Base-by-base conservation (phyloP, 306 rosid genomes). In the Rosa persica region DNA sequence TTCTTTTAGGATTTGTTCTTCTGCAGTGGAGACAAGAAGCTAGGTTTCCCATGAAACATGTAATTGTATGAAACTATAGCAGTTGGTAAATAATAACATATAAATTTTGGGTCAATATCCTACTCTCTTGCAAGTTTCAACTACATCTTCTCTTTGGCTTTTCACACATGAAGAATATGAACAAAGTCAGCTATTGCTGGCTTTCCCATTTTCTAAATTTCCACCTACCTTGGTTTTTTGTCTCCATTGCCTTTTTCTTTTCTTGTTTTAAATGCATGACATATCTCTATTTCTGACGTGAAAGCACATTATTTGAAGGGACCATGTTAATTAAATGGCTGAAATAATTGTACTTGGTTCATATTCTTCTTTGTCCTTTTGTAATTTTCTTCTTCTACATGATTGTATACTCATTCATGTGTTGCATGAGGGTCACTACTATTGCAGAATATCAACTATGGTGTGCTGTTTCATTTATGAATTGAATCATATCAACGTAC, bases 1-100 rank as follows among this genome's bases (percentile, higher is more conserved):
- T 75, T 75, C 61, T 62, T 75, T 62, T 34, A 62, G 15, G 22
- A 62, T 46, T 75, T 75, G 46, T 61, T 75, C 34, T 61, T 46
- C 79, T 75, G 36, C 71, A 62, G 20, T 57, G 12, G 69, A 22
- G 78, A 75, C 43, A 64, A 64, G 48, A 66, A 66, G 47, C 79
- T 44, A 6, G 70, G 36, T 44, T 60, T 27, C 78, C 70, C 40
- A 34, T 25, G 67, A 51, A 61, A 75, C 34, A 8, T 38, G 71
- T 19, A 75, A 52, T 36, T 75, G 72, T 75, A 75, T 75, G 47
- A 62, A 75, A 16, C 71, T 75, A 13, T 27, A 44, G 71, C 71
- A 30, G 60, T 75, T 62, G 30, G 72, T 75, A 75, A 62, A 75
- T 62, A 75, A 62, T 62, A 66, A 47, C 43, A 75, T 12, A 17